Evolutionary conservation across 1,284 basidiomycete species (phyloP), one percentile per base, ranked within the genome.

Genomic region (Dichomitus squalens): DNA sequence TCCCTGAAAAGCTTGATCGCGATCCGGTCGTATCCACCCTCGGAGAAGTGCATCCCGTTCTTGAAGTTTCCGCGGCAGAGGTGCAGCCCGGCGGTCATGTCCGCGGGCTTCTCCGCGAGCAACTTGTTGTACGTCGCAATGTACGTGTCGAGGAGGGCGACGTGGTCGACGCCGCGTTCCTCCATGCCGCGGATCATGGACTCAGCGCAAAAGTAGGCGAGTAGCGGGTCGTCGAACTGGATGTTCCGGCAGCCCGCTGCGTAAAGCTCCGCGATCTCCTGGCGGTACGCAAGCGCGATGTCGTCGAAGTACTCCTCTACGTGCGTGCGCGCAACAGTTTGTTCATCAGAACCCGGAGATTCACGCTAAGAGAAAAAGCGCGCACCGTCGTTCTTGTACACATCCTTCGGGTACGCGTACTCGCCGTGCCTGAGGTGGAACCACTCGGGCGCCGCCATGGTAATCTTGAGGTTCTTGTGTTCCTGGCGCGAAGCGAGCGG

Each of bases 41-140:
- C 86, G 25, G 80, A 78, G 72, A 91, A 92, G 68, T 90, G 83
- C 14, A 83, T 68, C 21, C 88, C 86, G 54, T 82, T 79, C 79
- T 79, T 47, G 77, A 85, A 92, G 75, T 93, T 93, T 21, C 90
- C 90, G 52, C 91, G 81, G 72, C 90, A 93, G 63, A 92, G 81
- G 70, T 94, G 92, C 29, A 93, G 72, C 9, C 88, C 84, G 29
- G 88, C 74, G 38, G 74, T 81, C 76, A 94, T 79, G 73, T 92
- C 89, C 34, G 65, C 64, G 1, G 88, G 87, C 39, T 83, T 80
- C 51, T 75, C 77, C 56, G 77, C 72, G 12, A 91, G 77, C 60
- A 82, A 84, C 43, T 85, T 76, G 72, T 91, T 91, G 77, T 89
- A 88, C 50, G 86, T 77, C 49, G 79, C 78, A 66, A 90, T 85